Percentiles rank a stretch among this genome's conserved stretches.
Conservation (phyloP, 176 grass and related monocot genomes). For the Rhynchospora tenuis region DNA sequence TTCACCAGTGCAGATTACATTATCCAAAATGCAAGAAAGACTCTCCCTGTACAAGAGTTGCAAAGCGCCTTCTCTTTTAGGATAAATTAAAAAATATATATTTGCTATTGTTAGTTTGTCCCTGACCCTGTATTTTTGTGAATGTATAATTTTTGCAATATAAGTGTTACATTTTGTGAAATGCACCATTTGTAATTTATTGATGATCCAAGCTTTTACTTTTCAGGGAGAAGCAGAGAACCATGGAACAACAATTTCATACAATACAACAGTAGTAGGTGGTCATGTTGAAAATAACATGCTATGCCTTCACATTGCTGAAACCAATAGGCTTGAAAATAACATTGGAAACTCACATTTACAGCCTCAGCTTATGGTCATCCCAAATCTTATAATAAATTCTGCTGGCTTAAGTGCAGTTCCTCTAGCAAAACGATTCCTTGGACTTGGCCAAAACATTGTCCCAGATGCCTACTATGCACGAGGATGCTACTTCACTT, state of each 20-base stretch:
- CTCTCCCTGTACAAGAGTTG: not conserved
- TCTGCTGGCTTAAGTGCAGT: conserved; percentile 86
- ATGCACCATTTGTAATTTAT: not conserved
- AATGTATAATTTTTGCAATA: no score
- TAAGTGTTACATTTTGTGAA: not conserved
- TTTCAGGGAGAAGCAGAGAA: conserved; percentile 88
- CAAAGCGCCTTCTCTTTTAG: not conserved
- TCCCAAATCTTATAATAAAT: conserved; percentile 77
- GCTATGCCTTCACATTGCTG: conserved; percentile 60
- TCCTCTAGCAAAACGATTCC: conserved; percentile 79
- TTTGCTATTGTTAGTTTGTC: not conserved
- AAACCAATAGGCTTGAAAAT: conserved; percentile 50
- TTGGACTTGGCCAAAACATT: conserved; percentile 44
- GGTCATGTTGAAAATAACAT: conserved; percentile 52
- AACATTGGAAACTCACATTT: conserved; percentile 26
- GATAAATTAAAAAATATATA: not conserved
- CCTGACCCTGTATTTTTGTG: not conserved
- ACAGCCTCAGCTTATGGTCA: conserved; percentile 51
- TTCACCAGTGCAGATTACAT: not conserved
- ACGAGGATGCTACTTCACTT: conserved; percentile 83
- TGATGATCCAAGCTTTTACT: not conserved
- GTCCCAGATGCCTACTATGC: conserved; percentile 65
- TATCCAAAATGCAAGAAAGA: not conserved
- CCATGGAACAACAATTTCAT: conserved; percentile 55
- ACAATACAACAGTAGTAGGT: conserved; percentile 57